Base-by-base conservation (phyloP, 495 filamentous ascomycete species). In the Neurospora intermedia region DNA sequence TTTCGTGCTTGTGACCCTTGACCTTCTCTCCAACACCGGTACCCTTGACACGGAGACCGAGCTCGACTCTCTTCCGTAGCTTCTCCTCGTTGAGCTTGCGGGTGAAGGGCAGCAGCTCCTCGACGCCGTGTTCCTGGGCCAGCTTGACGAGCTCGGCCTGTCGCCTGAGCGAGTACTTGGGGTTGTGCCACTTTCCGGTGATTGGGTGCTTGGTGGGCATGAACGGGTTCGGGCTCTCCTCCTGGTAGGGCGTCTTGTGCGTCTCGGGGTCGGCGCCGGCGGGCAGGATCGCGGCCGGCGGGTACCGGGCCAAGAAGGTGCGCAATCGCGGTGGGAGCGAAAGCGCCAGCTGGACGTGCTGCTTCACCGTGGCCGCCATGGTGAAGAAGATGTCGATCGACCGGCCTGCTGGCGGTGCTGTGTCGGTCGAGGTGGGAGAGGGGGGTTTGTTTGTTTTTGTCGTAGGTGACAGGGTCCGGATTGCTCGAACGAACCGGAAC, bases 121-220 rank as follows among this genome's bases (percentile, higher is more conserved):
- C 93, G 4, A 98, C 91, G 39, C 92, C 90, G 79, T 96, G 88
- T 73, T 91, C 85, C 70, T 87, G 85, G 7, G 96, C 94, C 74
- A 97, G 76, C 83, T 97, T 97, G 73, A 94, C 92, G 41, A 99
- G 86, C 72, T 97, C 95, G 9, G 94, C 95, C 86, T 99, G 96
- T 43, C 91, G 87, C 59, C 96, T 88, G 71, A 97, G 85, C 4
- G 93, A 94, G 84, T 89, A 94, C 72, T 89, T 86, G 1, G 96
- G 93, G 71, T 91, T 84, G 73, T 91, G 89, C 94, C 94, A 97
- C 79, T 86, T 87, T 10, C 90, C 90, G 1, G 93, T 95, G 6
- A 83, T 81, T 48, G 90, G 88, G 82, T 92, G 89, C 81, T 91
- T 91, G 70, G 84, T 85, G 1, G 90, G 85, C 76, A 88, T 82